Percentiles rank a stretch among this genome's conserved stretches.
These are phyloP conservation scores for Colletotrichum karsti DNA, from an alignment of 2,329 filamentous ascomycete genomes.

Conservation along the genomic window DNA sequence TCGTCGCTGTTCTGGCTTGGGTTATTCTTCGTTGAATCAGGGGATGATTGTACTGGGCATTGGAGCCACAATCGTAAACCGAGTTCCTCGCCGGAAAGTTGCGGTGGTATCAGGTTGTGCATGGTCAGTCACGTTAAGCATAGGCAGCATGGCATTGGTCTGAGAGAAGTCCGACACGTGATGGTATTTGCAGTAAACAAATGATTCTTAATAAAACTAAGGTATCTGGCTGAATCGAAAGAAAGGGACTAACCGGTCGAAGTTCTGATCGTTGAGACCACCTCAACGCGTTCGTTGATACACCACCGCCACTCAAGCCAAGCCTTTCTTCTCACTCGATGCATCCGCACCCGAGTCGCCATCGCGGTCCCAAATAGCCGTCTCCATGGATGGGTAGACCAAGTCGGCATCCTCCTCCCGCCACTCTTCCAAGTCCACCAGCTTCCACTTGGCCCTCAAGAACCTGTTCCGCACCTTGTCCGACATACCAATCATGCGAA, in stretches of 20 bases:
- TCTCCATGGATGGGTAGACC: slow-evolving; percentile 23
- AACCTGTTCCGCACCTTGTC: slow-evolving; percentile 50
- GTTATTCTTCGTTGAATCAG: not conserved
- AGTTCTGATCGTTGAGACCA: too few relatives aligned
- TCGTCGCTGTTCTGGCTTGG: not conserved
- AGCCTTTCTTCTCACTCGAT: slow-evolving; percentile 14
- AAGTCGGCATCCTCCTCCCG: slow-evolving; percentile 24
- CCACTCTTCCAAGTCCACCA: slow-evolving; percentile 24
- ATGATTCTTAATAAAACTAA: not conserved
- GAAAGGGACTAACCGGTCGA: not conserved
- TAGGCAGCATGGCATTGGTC: too few relatives aligned
- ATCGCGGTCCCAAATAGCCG: slow-evolving; percentile 25
- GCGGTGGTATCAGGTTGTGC: too few relatives aligned
- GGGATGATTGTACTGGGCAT: not conserved
- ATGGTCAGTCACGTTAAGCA: too few relatives aligned
- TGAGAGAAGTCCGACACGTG: too few relatives aligned
- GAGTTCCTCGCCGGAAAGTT: not conserved
- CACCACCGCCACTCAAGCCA: not conserved
- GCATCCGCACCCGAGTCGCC: slow-evolving; percentile 6
- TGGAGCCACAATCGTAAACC: too few relatives aligned
- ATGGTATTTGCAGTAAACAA: too few relatives aligned
- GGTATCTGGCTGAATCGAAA: not conserved
- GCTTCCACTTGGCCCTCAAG: slow-evolving; percentile 45
- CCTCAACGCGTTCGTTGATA: too few relatives aligned
- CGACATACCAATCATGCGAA: slow-evolving; percentile 59